Evolutionary conservation across 2,329 filamentous ascomycete species (phyloP).

Genomic region (Diaporthe ampelina): DNA sequence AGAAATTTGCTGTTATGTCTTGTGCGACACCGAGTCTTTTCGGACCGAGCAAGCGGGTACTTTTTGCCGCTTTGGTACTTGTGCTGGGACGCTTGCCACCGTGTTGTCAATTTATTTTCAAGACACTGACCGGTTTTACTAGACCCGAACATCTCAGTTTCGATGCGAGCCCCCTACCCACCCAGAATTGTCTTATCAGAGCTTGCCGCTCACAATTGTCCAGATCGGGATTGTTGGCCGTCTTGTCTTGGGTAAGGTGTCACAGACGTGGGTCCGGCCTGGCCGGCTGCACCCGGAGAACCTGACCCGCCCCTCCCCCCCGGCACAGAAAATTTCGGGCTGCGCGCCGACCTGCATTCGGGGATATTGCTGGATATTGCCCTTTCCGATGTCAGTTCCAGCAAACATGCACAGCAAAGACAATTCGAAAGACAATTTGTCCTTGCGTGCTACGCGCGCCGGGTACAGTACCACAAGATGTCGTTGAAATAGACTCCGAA

Average conservation of each 20-base stretch:
- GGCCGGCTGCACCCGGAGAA: constrained; percentile 38
- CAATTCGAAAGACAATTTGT: neutral
- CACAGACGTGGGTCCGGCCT: neutral
- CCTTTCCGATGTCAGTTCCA: constrained; percentile 30
- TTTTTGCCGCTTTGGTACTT: constrained; percentile 5
- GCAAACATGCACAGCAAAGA: constrained; percentile 15
- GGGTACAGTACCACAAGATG: constrained; percentile 39
- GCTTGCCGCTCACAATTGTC: neutral
- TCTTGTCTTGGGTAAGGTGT: constrained; percentile 23
- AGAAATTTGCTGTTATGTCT: constrained; percentile 35
- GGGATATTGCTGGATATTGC: constrained; percentile 15
- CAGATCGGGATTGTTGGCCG: constrained; percentile 21
- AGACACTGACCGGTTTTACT: constrained; percentile 33
- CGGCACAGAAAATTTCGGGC: constrained; percentile 8
- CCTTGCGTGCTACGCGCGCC: neutral
- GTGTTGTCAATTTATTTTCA: constrained; percentile 32
- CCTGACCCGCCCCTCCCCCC: neutral
- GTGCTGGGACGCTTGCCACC: constrained; percentile 9
- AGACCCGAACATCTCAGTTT: constrained; percentile 7
- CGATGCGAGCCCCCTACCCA: neutral
- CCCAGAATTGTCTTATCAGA: constrained; percentile 1
- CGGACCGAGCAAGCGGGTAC: constrained; percentile 26
- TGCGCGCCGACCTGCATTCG: constrained; percentile 26
- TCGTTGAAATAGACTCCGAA: constrained; percentile 37
- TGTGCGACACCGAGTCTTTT: constrained; percentile 38